Evolutionary conservation across 352 stramenopile species (phyloP), one percentile per base, ranked within the genome.

Genomic region (Phytophthora chlamydospora): DNA sequence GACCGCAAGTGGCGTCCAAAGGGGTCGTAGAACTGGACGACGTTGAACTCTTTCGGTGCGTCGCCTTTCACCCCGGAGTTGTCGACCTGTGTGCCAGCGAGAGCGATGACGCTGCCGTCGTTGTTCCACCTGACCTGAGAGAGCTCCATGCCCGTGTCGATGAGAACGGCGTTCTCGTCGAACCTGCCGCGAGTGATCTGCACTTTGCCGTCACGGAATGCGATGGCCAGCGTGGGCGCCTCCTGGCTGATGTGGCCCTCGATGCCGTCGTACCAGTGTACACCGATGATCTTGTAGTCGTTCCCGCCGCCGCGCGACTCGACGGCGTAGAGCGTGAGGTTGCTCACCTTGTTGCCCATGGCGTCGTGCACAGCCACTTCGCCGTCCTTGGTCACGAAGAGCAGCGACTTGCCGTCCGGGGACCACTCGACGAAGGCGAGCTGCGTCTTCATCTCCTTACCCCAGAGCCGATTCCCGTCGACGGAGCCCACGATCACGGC

Each of bases 341-440:
- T 86, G 55, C 81, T 88, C 11, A 97, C 69, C 48, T 93, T 93
- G 65, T 94, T 96, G 29, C 91, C 91, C 51, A 88, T 76, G n/a
- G 73, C 71, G 45, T 97, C 89, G 60, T 97, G 92, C 59, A 96
- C 88, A 1, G 86, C 77, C 38, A 97, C 78, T 36, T 96, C 86
- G 13, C 80, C 78, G 17, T 95, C 85, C 43, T 88, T 87, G 3
- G 84, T 96, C 33, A 95, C 87, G 52, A 98, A 97, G 7, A 98
- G 62, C 16, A 97, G 74, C 54, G 86, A 81, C 39, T 94, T 91
- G 39, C 83, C 86, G 58, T 98, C 93, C 0, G 95, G 94, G 7
- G 85, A 91, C 95, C 95, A 98, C 73, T 98, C 89, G n/a, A 98
- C 92, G 56, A 96, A 95, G 12, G 74, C 75, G n/a, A 98, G 61